Base-by-base conservation (phyloP, 2,329 filamentous ascomycete species). In the Thermothelomyces thermophilus region DNA sequence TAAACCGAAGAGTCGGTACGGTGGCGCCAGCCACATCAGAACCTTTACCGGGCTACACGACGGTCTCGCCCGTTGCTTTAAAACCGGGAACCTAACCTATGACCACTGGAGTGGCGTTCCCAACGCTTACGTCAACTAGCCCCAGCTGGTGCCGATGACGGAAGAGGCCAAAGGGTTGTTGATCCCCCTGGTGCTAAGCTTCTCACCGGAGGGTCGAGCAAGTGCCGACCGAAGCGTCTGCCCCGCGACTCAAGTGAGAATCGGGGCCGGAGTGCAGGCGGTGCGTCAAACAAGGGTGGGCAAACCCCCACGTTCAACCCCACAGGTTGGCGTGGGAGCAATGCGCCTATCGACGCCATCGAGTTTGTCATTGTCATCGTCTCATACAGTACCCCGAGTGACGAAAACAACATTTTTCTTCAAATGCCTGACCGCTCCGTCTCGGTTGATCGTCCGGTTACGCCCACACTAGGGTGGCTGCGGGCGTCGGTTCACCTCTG, bases 161-260 rank as follows among this genome's bases (percentile, higher is more conserved):
- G n/a, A 43, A 11, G 28, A 43, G 30, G 7, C 11, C 13, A 9
- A n/a, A 28, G 13, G 11, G 24, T 16, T 41, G 5, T 33, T 33
- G 6, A 7, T 33, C 14, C 13, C 11, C 10, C 13, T 4, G 31
- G 39, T 30, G 39, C 35, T 20, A 36, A 26, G 26, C 24, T 7
- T 41, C 16, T 7, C 16, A 45, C 20, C 24, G 20, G 22, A 45
- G 14, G 42, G 14, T 24, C 24, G 31, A 13, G 6, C 9, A 5
- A 10, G 30, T 4, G 4, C 19, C 30, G 34, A 44, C 34, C 34
- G 41, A 30, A 13, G 16, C 19, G 7, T 36, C n/a, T 16, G 28
- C 14, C 41, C 48, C 46, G 44, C 48, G 48, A 36, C 48, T 54
- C 52, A 40, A 51, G 45, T 41, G 52, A 51, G 44, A 10, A 50